Evolutionary conservation across 2,329 filamentous ascomycete genomes (phyloP).

Genomic region (Ceratocystis cubensis): DNA sequence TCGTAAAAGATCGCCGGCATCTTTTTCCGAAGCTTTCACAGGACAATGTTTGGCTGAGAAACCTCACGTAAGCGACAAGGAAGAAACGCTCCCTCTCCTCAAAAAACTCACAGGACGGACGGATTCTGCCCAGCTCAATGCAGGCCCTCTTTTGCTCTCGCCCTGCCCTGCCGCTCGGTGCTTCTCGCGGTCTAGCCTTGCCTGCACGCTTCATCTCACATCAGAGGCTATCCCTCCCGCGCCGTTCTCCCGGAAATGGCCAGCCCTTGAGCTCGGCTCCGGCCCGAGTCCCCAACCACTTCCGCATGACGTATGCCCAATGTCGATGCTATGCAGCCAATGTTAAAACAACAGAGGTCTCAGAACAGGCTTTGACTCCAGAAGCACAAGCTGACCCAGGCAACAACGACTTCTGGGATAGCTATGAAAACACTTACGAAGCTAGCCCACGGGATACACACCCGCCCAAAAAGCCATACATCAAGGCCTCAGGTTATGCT

Average conservation of each 20-base stretch:
- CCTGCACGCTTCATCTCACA: slow-evolving; percentile 6
- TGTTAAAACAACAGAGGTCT: too few relatives aligned
- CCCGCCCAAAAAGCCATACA: not conserved
- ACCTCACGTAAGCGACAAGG: not conserved
- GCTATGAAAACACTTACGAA: slow-evolving; percentile 13
- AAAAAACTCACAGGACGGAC: not conserved
- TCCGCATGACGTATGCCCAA: not conserved
- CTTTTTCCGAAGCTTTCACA: not conserved
- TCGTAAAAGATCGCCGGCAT: too few relatives aligned
- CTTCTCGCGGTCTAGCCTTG: slow-evolving; percentile 10
- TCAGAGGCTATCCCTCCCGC: not conserved
- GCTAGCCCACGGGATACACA: not conserved
- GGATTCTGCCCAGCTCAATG: not conserved
- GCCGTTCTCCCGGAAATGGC: not conserved
- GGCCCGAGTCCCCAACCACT: not conserved
- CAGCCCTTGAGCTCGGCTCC: not conserved
- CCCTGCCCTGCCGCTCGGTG: slow-evolving; percentile 2
- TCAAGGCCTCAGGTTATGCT: not conserved
- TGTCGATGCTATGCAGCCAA: slow-evolving; percentile 2
- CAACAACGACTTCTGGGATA: slow-evolving; percentile 4
- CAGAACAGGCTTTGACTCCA: not conserved
- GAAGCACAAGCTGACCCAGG: not conserved
- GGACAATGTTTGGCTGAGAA: slow-evolving; percentile 1
- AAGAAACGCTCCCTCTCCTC: not conserved
- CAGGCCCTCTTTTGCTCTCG: slow-evolving; percentile 1